A percentile compares a stretch with the other conserved stretches of the same genome.
Evolutionary conservation across 2,329 filamentous ascomycete genomes (phyloP).

Genomic region (Arthrobotrys iridis): DNA sequence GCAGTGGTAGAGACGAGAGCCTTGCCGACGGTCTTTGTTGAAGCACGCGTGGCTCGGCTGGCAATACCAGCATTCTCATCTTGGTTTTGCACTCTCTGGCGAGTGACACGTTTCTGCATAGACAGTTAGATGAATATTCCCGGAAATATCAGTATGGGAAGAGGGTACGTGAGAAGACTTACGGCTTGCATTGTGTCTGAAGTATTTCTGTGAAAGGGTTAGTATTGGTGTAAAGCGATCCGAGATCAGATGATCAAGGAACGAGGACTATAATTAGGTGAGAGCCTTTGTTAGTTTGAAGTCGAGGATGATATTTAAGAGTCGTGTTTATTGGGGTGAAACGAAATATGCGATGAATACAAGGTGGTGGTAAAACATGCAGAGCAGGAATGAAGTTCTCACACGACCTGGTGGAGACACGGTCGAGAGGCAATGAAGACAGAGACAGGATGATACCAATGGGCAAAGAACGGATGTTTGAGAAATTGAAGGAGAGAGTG

Average conservation of each 20-base stretch:
- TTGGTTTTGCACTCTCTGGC: slow-evolving; percentile 48
- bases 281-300: slow-evolving; percentile 18
- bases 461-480: not conserved
- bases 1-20: slow-evolving; percentile 10
- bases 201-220: not conserved
- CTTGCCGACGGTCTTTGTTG: slow-evolving; percentile 42
- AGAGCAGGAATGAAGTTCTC: not conserved
- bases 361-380: not conserved
- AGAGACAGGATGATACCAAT: not conserved
- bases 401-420: not conserved
- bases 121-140: not conserved
- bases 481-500: not conserved
- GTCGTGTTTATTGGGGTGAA: not conserved
- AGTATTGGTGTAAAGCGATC: slow-evolving; percentile 9
- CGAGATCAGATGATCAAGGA: slow-evolving; percentile 52
- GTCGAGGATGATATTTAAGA: not conserved
- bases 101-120: slow-evolving; percentile 52
- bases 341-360: slow-evolving; percentile 8
- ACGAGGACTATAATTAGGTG: slow-evolving; percentile 1
- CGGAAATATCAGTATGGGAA: not conserved
- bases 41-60: slow-evolving; percentile 51
- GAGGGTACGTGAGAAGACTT: slow-evolving; percentile 14
- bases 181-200: slow-evolving; percentile 49
- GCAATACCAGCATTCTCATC: slow-evolving; percentile 51
- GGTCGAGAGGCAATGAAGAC: not conserved